Evolutionary conservation across 2,329 filamentous ascomycete genomes (phyloP).

Genomic region (Trichophyton equinum): DNA sequence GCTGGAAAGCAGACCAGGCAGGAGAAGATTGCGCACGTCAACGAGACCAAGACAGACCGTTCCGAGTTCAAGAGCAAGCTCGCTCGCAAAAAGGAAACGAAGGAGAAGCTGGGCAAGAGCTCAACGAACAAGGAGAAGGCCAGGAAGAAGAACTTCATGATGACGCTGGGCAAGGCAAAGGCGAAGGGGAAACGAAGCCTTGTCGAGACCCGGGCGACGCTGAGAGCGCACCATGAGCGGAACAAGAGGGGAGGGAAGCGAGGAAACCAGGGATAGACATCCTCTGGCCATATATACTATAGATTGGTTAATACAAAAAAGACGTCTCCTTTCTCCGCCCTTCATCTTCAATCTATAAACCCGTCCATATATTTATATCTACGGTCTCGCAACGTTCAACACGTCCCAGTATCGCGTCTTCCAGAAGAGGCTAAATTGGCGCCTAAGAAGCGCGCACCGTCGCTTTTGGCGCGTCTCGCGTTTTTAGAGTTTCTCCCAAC

Average conservation of each 20-base stretch:
- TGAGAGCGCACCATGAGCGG: constrained; percentile 70
- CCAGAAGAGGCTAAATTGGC: not conserved
- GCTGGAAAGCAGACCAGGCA: constrained; percentile 73
- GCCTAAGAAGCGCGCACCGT: not conserved
- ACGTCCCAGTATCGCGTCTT: not conserved
- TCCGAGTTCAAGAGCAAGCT: constrained; percentile 75
- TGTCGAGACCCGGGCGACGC: constrained; percentile 65
- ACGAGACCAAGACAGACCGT: constrained; percentile 65
- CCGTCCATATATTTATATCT: not conserved
- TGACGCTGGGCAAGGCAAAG: constrained; percentile 95
- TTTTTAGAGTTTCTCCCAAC: constrained; percentile 1
- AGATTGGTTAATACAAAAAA: not conserved
- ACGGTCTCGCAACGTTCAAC: too few species aligned
- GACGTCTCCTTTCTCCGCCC: not conserved
- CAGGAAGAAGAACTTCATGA: constrained; percentile 94
- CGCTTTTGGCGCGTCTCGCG: not conserved
- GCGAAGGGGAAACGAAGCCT: constrained; percentile 90
- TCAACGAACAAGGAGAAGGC: constrained; percentile 96
- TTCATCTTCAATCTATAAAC: not conserved
- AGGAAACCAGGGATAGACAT: constrained; percentile 43
- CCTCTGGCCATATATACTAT: not conserved
- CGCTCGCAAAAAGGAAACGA: constrained; percentile 74
- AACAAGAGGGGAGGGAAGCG: constrained; percentile 73
- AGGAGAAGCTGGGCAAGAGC: constrained; percentile 80
- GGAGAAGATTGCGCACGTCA: constrained; percentile 71